A percentile compares a stretch with the other conserved stretches of the same genome.
Conservation (phyloP, 164 flowering plant species). For the Annona squamosa region DNA sequence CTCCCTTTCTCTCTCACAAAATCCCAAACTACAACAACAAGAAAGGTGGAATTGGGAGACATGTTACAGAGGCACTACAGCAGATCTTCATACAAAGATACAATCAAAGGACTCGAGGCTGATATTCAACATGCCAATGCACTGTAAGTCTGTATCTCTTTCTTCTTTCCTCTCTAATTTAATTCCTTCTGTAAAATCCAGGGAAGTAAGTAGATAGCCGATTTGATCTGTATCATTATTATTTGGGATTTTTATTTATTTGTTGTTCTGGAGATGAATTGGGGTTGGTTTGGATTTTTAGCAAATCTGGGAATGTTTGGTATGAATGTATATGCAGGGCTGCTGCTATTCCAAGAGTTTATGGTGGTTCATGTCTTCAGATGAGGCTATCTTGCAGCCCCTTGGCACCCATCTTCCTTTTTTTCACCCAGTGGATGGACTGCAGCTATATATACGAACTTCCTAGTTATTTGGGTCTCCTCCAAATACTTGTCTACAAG, state of each 20-base stretch:
- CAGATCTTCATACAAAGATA: constrained; percentile 9
- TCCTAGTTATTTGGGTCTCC: constrained; percentile 75
- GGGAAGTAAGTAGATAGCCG: not conserved
- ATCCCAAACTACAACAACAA: not conserved
- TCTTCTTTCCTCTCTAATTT: not conserved
- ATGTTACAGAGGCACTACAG: constrained; percentile 7
- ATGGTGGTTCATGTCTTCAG: constrained; percentile 53
- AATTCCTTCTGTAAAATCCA: not conserved
- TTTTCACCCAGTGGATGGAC: constrained; percentile 78
- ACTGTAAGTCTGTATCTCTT: not conserved
- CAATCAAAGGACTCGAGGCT: constrained; percentile 12
- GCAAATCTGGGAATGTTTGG: not conserved
- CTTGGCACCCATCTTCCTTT: constrained; percentile 65
- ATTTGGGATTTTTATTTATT: not conserved
- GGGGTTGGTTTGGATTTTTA: not conserved
- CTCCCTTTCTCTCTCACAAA: not conserved
- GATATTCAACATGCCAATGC: constrained; percentile 16
- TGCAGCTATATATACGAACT: constrained; percentile 60
- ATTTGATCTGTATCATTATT: not conserved
- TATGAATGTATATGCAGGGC: constrained; percentile 44
- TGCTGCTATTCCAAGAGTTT: constrained; percentile 59
- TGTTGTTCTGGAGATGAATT: not conserved
- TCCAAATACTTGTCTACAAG: constrained; percentile 74
- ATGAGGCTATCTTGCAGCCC: constrained; percentile 76
- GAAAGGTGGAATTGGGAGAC: not conserved